Evolutionary conservation across 2,329 filamentous ascomycete genomes (phyloP).

Genomic region (Sporothrix variecibatus): DNA sequence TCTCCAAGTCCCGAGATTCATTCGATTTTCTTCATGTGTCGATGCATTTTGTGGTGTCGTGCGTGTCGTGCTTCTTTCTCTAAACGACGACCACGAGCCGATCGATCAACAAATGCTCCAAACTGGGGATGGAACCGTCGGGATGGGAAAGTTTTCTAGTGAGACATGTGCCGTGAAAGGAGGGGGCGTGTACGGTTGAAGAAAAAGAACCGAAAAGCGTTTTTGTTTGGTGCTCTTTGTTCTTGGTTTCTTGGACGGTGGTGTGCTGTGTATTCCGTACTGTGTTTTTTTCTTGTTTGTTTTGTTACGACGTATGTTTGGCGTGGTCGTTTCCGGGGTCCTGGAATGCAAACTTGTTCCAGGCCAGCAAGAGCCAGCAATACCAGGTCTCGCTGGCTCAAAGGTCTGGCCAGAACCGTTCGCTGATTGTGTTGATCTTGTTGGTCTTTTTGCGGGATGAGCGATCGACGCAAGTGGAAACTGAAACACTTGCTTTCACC

Average conservation of each 20-base stretch:
- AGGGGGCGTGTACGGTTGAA: neutral
- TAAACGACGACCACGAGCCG: neutral
- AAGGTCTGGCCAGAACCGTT: neutral
- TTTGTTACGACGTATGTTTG: neutral
- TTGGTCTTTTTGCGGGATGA: neutral
- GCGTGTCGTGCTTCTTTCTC: neutral
- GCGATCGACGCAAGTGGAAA: neutral
- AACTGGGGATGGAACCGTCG: neutral
- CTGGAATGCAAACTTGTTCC: neutral
- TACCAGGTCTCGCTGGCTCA: too few relatives aligned
- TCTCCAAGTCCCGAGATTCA: neutral
- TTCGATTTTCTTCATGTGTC: neutral
- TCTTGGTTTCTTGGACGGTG: too few relatives aligned
- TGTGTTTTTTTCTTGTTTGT: neutral
- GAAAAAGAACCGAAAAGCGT: neutral
- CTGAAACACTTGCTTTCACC: neutral
- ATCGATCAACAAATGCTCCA: neutral
- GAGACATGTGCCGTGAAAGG: neutral
- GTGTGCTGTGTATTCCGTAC: neutral
- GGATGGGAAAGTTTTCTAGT: neutral
- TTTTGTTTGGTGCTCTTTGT: neutral
- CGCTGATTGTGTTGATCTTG: too few relatives aligned
- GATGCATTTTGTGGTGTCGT: neutral
- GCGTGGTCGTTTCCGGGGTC: neutral
- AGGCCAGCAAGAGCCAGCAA: neutral